Percentiles rank a stretch among this genome's conserved stretches.
Evolutionary conservation across 2,329 filamentous ascomycete genomes (phyloP).

Genomic region (Epichloe sibirici): DNA sequence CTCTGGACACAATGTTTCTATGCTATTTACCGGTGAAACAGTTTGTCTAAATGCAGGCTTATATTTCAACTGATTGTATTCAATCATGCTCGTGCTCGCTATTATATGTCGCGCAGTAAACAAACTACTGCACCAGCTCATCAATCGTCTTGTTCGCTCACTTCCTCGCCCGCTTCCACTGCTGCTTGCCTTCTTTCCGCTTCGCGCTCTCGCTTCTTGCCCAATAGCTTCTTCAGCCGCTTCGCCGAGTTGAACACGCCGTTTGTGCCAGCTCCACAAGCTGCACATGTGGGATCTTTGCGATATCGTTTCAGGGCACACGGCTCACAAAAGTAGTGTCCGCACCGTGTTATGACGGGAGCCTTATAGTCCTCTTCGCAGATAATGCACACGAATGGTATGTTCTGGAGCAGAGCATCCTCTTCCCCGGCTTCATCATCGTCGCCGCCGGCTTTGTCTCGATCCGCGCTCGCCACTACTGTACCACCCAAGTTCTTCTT

Average conservation of each 20-base stretch:
- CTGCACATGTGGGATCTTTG: constrained; percentile 76
- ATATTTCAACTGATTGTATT: neutral
- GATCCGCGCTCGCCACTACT: constrained; percentile 46
- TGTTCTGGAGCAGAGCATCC: constrained; percentile 63
- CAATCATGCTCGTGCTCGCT: neutral
- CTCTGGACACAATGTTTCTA: neutral
- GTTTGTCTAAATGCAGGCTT: too few relatives aligned
- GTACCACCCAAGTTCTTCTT: constrained; percentile 51
- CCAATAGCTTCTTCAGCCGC: constrained; percentile 67
- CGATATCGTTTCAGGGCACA: constrained; percentile 81
- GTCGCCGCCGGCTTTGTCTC: constrained; percentile 22
- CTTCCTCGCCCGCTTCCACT: constrained; percentile 37
- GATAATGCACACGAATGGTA: constrained; percentile 82
- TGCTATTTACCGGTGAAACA: too few relatives aligned
- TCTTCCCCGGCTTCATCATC: constrained; percentile 44
- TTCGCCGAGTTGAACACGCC: constrained; percentile 87
- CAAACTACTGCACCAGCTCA: neutral
- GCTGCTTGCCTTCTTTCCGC: constrained; percentile 44
- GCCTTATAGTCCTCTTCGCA: constrained; percentile 67
- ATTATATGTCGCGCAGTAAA: too few relatives aligned
- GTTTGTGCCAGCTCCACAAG: constrained; percentile 72
- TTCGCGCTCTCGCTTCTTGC: constrained; percentile 54
- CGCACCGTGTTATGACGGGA: constrained; percentile 79
- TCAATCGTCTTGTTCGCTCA: constrained; percentile 30
- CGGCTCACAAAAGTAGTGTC: constrained; percentile 89